Conservation (phyloP, 257 asterid genomes). For the Solanum lycopersicoides region DNA sequence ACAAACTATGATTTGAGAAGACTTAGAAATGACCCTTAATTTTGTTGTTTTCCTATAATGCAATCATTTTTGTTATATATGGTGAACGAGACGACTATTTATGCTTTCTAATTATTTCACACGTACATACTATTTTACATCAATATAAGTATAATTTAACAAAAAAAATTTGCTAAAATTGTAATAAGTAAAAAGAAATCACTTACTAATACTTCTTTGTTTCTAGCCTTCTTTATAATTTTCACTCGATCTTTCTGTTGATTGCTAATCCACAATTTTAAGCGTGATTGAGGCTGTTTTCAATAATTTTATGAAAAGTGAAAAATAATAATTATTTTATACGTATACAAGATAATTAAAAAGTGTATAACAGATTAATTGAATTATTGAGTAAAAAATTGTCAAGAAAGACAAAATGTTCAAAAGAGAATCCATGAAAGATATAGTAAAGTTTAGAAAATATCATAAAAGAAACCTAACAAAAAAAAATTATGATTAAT, state of each 20-base stretch:
- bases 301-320: neutral
- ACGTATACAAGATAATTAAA: neutral
- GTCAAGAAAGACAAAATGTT: neutral
- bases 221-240: neutral
- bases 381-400: neutral
- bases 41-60: neutral
- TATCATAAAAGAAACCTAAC: neutral
- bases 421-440: neutral
- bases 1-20: neutral
- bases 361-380: neutral
- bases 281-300: neutral
- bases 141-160: neutral
- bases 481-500: neutral
- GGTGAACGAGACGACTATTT: neutral
- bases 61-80: neutral
- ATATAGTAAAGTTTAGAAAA: neutral
- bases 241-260: neutral
- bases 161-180: no score
- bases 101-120: neutral
- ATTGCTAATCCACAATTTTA: neutral
- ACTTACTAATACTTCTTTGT: neutral
- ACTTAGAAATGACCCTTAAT: neutral
- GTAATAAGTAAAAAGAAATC: neutral
- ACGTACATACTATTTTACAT: neutral
- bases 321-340: neutral